A percentile compares a stretch with the other conserved stretches of the same genome.
Conservation (phyloP, 768 basidiomycete species). For the Boletales sp. region DNA sequence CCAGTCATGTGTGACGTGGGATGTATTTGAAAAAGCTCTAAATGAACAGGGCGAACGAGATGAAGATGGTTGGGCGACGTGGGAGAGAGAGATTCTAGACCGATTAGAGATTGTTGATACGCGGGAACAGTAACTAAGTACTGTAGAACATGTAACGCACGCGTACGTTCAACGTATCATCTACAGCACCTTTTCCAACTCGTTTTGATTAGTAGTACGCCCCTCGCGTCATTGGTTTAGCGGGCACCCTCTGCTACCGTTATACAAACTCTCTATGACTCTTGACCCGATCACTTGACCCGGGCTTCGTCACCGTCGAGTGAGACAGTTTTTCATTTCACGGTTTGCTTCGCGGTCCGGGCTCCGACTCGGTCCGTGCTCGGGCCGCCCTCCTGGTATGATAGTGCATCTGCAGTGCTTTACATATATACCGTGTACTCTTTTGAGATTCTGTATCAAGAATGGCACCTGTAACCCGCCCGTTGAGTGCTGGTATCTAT, state of each 20-base stretch:
- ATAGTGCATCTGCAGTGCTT: not conserved
- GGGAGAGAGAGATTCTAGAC: conserved; percentile 81
- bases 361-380: not conserved
- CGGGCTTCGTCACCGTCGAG: too few relatives aligned
- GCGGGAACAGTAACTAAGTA: conserved; percentile 10
- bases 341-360: conserved; percentile 5
- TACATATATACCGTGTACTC: conserved; percentile 13
- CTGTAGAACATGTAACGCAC: too few relatives aligned
- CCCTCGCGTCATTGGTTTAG: too few relatives aligned
- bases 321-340: too few relatives aligned
- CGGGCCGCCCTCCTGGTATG: too few relatives aligned
- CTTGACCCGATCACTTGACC: too few relatives aligned
- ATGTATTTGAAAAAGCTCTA: conserved; percentile 62
- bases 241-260: too few relatives aligned
- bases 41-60: conserved; percentile 50
- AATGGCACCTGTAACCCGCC: conserved; percentile 48
- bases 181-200: too few relatives aligned
- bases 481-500: conserved; percentile 72
- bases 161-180: too few relatives aligned
- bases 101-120: conserved; percentile 55
- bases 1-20: conserved; percentile 67
- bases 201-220: too few relatives aligned
- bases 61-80: conserved; percentile 66
- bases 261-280: too few relatives aligned
- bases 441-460: conserved; percentile 1